Percentiles rank a stretch among this genome's conserved stretches.
Evolutionary conservation across 257 asterid genomes (phyloP).

Genomic region (Jacaranda copaia): DNA sequence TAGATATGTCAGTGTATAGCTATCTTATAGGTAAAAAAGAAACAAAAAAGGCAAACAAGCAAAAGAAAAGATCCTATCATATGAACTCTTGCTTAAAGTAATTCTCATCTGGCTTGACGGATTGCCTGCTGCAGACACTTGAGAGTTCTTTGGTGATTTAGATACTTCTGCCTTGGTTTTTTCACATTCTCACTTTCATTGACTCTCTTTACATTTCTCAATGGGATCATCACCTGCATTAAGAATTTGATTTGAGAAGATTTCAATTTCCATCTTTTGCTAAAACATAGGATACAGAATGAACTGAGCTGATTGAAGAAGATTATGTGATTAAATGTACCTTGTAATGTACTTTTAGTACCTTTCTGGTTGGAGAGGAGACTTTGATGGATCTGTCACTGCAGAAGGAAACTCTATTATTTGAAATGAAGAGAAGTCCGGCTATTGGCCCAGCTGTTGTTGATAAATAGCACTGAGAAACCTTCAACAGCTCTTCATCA

Average conservation of each 20-base stretch:
- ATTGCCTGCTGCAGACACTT: constrained; percentile 48
- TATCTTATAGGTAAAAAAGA: neutral
- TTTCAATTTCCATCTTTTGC: neutral
- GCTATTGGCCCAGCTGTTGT: constrained; percentile 55
- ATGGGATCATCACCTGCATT: constrained; percentile 44
- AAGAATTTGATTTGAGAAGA: neutral
- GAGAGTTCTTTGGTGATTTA: constrained; percentile 47
- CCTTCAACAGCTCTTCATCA: constrained; percentile 37
- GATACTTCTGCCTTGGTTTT: constrained; percentile 52
- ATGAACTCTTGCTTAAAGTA: neutral
- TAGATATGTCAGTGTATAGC: constrained; percentile 6
- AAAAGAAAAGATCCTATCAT: neutral
- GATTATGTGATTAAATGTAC: constrained; percentile 15
- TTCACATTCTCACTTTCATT: constrained; percentile 37
- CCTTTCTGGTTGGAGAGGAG: constrained; percentile 36
- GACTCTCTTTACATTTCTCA: constrained; percentile 42
- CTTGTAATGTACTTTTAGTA: constrained; percentile 47
- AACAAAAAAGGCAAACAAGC: neutral
- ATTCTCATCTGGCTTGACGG: constrained; percentile 28
- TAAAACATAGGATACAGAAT: neutral
- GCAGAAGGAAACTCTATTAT: constrained; percentile 47
- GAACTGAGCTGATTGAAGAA: no score
- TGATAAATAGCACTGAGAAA: constrained; percentile 49
- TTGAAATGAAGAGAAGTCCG: constrained; percentile 47
- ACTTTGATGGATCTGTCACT: constrained; percentile 52